Percentiles rank a stretch among this genome's conserved stretches.
Conservation (phyloP, 2,329 filamentous ascomycete species). For the Fusarium sp. region DNA sequence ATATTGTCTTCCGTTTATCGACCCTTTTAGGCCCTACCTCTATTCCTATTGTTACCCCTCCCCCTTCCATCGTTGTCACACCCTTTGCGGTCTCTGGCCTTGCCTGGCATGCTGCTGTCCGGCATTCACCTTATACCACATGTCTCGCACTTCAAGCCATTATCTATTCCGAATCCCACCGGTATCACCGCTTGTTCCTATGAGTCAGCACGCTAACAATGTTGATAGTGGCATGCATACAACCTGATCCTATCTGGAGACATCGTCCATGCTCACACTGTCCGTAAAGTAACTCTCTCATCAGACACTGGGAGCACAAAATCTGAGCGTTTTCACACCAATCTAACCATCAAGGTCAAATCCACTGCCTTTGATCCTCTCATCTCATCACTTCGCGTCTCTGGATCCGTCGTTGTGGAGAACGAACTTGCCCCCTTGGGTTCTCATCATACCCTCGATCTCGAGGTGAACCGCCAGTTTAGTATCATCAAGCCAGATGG, state of each 20-base stretch:
- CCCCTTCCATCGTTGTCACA: slow-evolving; percentile 26
- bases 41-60: slow-evolving; percentile 34
- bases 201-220: slow-evolving; percentile 26
- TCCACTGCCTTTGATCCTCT: slow-evolving; percentile 67
- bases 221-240: slow-evolving; percentile 65
- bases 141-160: slow-evolving; percentile 8
- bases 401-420: slow-evolving; percentile 62
- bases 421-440: slow-evolving; percentile 63
- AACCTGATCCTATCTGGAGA: slow-evolving; percentile 67
- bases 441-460: slow-evolving; percentile 72
- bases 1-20: slow-evolving; percentile 6
- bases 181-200: slow-evolving; percentile 14
- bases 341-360: slow-evolving; percentile 65
- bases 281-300: slow-evolving; percentile 63
- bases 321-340: slow-evolving; percentile 64
- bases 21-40: slow-evolving; percentile 16
- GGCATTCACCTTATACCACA: slow-evolving; percentile 7
- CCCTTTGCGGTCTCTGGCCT: slow-evolving; percentile 14
- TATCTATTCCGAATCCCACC: slow-evolving; percentile 4
- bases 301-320: slow-evolving; percentile 60
- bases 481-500: slow-evolving; percentile 83
- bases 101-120: background rate
- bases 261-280: slow-evolving; percentile 62
- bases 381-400: slow-evolving; percentile 64
- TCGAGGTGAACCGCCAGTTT: slow-evolving; percentile 89